A percentile compares a stretch with the other conserved stretches of the same genome.
Evolutionary conservation across 139 green algal genomes (phyloP).

Genomic region (Nannochloris sp.): DNA sequence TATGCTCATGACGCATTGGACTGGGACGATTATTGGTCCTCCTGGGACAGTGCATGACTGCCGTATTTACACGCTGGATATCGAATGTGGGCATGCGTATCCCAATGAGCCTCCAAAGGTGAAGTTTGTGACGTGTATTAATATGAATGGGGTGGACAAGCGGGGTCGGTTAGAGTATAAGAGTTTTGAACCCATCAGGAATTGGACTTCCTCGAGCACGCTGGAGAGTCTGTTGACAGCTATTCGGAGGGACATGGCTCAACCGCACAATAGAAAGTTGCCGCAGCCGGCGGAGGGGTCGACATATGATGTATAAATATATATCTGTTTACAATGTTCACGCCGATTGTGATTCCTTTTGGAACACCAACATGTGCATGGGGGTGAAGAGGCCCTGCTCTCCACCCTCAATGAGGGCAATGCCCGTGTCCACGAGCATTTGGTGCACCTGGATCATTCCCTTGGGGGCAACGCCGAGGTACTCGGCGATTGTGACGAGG

Average conservation of each 20-base stretch:
- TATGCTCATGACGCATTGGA: conserved; percentile 89
- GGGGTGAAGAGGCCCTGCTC: conserved; percentile 89
- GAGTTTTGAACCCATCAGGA: conserved; percentile 63
- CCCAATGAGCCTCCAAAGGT: conserved; percentile 56
- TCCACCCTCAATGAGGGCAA: conserved; percentile 68
- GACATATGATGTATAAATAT: neutral
- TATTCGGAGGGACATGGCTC: conserved; percentile 82
- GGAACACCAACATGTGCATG: conserved; percentile 92
- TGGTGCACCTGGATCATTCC: conserved; percentile 79
- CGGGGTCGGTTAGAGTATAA: conserved; percentile 23
- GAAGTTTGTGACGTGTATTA: conserved; percentile 38
- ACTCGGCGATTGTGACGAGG: conserved; percentile 59
- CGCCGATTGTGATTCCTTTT: conserved; percentile 61
- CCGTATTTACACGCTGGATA: conserved; percentile 86
- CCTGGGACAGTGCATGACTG: conserved; percentile 75
- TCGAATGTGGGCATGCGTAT: conserved; percentile 78
- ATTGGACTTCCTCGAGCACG: conserved; percentile 78
- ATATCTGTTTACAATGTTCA: neutral
- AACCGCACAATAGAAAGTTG: conserved; percentile 71
- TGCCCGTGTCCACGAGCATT: conserved; percentile 80
- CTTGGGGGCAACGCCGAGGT: conserved; percentile 63
- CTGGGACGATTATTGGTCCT: conserved; percentile 94
- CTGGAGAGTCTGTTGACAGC: conserved; percentile 72
- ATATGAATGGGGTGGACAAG: conserved; percentile 37
- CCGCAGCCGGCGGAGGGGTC: conserved; percentile 82